Conservation (phyloP, 768 basidiomycete species). For the Mycena haematopus region DNA sequence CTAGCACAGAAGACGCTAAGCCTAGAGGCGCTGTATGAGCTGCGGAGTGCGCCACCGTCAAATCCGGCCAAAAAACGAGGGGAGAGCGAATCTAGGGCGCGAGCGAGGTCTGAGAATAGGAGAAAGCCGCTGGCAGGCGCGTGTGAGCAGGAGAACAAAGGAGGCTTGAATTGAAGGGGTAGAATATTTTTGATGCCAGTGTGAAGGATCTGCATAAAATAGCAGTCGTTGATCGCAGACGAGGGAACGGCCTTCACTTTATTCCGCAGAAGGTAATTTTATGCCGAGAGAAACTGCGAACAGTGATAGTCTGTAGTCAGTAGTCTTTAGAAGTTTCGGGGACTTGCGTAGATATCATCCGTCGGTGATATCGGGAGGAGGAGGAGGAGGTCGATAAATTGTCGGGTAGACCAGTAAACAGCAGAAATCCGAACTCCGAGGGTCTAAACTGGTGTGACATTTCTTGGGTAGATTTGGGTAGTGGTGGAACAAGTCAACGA, state of each 20-base stretch:
- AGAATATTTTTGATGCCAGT: conserved; percentile 39
- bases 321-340: conserved; percentile 16
- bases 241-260: background rate
- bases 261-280: background rate
- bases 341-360: background rate
- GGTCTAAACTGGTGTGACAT: too few species aligned
- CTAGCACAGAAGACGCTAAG: conserved; percentile 34
- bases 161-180: conserved; percentile 38
- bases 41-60: conserved; percentile 9
- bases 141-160: conserved; percentile 17
- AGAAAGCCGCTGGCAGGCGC: conserved; percentile 13
- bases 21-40: conserved; percentile 33
- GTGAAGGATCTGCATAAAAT: background rate
- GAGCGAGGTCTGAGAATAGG: conserved; percentile 4
- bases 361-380: conserved; percentile 15
- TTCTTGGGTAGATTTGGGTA: too few species aligned
- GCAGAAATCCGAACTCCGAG: too few species aligned
- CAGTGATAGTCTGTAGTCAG: conserved; percentile 19
- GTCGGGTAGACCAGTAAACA: too few species aligned
- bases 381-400: too few species aligned
- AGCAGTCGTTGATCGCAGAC: conserved; percentile 10
- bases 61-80: conserved; percentile 13
- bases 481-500: conserved; percentile 2
- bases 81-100: conserved; percentile 1
- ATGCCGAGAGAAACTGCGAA: background rate